Percentiles rank a stretch among this genome's conserved stretches.
Conservation (phyloP, 306 rosid genomes). For the Cucumis melo region DNA sequence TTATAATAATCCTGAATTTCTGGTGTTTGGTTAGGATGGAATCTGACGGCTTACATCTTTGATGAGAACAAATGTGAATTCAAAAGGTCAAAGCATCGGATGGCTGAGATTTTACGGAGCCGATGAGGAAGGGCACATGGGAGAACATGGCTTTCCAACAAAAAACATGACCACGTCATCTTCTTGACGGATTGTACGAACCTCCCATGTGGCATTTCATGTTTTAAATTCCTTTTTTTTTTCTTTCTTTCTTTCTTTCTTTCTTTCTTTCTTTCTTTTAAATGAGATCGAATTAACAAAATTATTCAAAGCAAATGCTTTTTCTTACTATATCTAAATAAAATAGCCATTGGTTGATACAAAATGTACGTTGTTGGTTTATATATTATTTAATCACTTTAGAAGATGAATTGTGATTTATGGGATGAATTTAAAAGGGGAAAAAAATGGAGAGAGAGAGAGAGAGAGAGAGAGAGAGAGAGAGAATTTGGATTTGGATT, state of each 20-base stretch:
- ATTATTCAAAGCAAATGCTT: background rate
- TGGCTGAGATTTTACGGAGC: background rate
- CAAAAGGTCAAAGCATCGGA: slow-evolving; percentile 5
- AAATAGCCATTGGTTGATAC: no score
- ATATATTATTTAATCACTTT: background rate
- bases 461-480: background rate
- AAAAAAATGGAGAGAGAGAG: background rate
- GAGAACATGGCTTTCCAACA: slow-evolving; percentile 27
- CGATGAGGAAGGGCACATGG: slow-evolving; percentile 34
- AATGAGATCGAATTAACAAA: background rate
- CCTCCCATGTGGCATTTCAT: slow-evolving; percentile 34
- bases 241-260: background rate
- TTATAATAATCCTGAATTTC: background rate
- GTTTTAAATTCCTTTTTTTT: background rate
- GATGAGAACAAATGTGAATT: background rate
- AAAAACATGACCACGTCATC: slow-evolving; percentile 25
- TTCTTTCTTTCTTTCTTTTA: background rate
- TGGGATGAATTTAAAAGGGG: background rate
- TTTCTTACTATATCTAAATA: no score
- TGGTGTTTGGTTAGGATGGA: background rate
- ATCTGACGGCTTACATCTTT: background rate
- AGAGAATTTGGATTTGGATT: background rate
- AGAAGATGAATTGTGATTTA: background rate
- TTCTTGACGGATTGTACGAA: slow-evolving; percentile 43
- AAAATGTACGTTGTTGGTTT: background rate